These are phyloP conservation scores for Jacaranda mimosifolia DNA, from an alignment of 257 asterid species.

Conservation along the genomic window DNA sequence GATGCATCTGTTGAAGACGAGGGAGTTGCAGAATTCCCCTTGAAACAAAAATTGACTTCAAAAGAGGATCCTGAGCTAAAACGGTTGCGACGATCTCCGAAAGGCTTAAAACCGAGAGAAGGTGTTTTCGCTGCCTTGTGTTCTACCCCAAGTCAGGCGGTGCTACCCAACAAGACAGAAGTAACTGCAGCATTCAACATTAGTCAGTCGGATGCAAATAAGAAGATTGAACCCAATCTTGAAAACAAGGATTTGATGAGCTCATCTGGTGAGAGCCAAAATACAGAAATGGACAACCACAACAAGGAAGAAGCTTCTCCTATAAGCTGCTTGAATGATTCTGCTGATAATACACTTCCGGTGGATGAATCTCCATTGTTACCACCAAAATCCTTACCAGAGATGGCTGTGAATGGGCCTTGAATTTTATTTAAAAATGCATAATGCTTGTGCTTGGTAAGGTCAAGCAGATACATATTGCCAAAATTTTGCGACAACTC, in stretches of 20 bases:
- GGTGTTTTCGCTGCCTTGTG: constrained; percentile 81
- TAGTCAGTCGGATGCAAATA: constrained; percentile 41
- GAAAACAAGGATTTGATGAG: constrained; percentile 42
- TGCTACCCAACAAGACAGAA: constrained; percentile 64
- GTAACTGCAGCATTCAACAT: constrained; percentile 17
- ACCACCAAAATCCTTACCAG: constrained; percentile 75
- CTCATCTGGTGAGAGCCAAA: constrained; percentile 42
- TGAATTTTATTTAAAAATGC: constrained; percentile 37
- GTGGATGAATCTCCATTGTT: constrained; percentile 63
- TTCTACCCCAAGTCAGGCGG: constrained; percentile 66
- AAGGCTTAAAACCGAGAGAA: constrained; percentile 72
- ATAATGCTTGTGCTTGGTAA: constrained; percentile 22
- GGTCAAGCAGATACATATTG: background rate
- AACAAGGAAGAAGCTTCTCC: constrained; percentile 55
- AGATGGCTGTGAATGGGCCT: constrained; percentile 90
- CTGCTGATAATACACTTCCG: constrained; percentile 51
- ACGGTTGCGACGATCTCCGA: constrained; percentile 66
- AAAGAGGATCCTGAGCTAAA: constrained; percentile 77
- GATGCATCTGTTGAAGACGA: constrained; percentile 69
- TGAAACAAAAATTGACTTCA: constrained; percentile 74
- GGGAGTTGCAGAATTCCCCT: constrained; percentile 58
- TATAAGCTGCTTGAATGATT: constrained; percentile 47
- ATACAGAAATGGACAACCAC: constrained; percentile 42
- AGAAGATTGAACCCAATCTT: constrained; percentile 42
- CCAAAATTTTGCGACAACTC: background rate